phyloP scores from a whole-genome alignment of 2,329 filamentous ascomycete species.

The Alternaria novae-zelandiae region DNA sequence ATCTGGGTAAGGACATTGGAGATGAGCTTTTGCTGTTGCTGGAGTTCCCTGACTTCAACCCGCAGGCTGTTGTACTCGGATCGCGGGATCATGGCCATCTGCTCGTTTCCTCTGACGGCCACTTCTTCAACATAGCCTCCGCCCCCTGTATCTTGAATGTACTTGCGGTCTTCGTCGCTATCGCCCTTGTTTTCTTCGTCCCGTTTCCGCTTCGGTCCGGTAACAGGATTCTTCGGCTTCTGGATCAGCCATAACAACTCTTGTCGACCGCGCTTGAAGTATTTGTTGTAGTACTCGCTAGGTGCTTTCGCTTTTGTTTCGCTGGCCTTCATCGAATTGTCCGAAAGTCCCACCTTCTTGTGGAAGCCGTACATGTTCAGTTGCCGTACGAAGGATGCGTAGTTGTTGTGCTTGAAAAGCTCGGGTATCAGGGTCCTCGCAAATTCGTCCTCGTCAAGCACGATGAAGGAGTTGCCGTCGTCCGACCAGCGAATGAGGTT shows the following conservation, averaged over 20 bases:
- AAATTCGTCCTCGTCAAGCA: conserved; percentile 92
- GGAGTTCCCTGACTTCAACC: conserved; percentile 79
- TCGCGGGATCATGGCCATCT: conserved; percentile 62
- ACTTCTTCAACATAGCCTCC: conserved; percentile 50
- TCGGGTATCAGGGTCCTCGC: conserved; percentile 76
- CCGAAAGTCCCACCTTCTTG: conserved; percentile 73
- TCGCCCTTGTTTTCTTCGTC: conserved; percentile 70
- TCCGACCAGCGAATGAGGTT: conserved; percentile 97
- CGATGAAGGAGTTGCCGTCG: conserved; percentile 94
- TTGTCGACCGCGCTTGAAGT: conserved; percentile 90
- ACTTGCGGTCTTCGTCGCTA: conserved; percentile 68
- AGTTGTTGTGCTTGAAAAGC: conserved; percentile 81
- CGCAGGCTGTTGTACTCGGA: conserved; percentile 81
- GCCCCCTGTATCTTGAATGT: conserved; percentile 52
- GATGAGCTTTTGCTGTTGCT: conserved; percentile 86
- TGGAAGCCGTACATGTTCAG: conserved; percentile 66
- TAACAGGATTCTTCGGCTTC: conserved; percentile 79
- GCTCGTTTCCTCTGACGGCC: conserved; percentile 47
- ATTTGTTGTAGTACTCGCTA: conserved; percentile 97
- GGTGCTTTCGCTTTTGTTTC: conserved; percentile 97
- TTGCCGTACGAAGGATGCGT: conserved; percentile 77
- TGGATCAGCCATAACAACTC: conserved; percentile 96
- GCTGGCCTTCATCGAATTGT: conserved; percentile 97
- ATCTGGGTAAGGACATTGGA: conserved; percentile 80
- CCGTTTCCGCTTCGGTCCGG: conserved; percentile 56